phyloP scores from a whole-genome alignment of 352 stramenopile genomes.

The Phytophthora palmivora region DNA sequence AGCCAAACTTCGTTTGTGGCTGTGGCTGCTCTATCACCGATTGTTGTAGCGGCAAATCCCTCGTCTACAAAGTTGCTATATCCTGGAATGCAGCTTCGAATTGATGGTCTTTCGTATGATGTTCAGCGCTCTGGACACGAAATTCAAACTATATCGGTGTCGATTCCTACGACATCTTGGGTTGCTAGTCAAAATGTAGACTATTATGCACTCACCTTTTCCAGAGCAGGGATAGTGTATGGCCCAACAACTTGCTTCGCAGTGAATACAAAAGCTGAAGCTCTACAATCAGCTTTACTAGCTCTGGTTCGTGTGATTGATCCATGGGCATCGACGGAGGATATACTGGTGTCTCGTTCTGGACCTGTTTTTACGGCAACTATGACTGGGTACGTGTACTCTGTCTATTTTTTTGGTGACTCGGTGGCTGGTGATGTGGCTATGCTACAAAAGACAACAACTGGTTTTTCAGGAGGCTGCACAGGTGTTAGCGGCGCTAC shows the following conservation, averaged over 20 bases:
- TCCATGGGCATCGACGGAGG: constrained; percentile 15
- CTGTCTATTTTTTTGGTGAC: constrained; percentile 92
- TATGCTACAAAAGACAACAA: constrained; percentile 26
- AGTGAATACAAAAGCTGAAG: constrained; percentile 34
- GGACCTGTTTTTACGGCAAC: constrained; percentile 38
- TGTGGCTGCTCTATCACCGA: constrained; percentile 54
- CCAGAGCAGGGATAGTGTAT: constrained; percentile 30
- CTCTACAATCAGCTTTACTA: constrained; percentile 10
- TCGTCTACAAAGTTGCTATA: constrained; percentile 66
- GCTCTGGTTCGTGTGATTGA: constrained; percentile 26
- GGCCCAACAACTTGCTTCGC: constrained; percentile 45
- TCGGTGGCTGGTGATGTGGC: constrained; percentile 86
- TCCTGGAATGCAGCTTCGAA: constrained; percentile 86
- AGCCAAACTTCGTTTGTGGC: constrained; percentile 55
- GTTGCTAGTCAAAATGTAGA: constrained; percentile 6
- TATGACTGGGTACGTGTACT: constrained; percentile 85
- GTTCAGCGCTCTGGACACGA: constrained; percentile 91
- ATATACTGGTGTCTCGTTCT: constrained; percentile 62
- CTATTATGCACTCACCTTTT: constrained; percentile 55
- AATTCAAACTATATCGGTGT: constrained; percentile 81
- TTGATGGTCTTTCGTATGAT: constrained; percentile 90
- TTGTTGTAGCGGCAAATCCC: constrained; percentile 39
- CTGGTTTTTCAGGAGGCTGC: constrained; percentile 24
- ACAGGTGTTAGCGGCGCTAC: constrained; percentile 34
- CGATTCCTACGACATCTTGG: constrained; percentile 44